Conservation (phyloP, 1,284 basidiomycete species). For the Cerioporus squamosus region DNA sequence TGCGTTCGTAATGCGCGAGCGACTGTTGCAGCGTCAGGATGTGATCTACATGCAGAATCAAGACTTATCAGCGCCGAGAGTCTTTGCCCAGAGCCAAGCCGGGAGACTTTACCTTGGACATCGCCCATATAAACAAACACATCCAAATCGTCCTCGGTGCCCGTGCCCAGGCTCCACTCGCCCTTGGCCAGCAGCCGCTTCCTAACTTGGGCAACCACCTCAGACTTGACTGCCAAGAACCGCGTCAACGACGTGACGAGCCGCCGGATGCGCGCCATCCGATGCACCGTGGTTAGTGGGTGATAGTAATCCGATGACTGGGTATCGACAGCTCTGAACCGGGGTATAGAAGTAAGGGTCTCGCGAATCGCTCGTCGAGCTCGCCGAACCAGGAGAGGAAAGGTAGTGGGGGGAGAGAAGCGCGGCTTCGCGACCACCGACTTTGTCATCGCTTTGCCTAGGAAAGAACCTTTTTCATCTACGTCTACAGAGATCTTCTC, state of each 20-base stretch:
- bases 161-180: constrained; percentile 44
- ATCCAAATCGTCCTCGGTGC: constrained; percentile 56
- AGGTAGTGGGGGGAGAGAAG: constrained; percentile 29
- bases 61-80: neutral
- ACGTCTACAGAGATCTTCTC: constrained; percentile 3
- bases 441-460: constrained; percentile 7
- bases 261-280: constrained; percentile 83
- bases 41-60: constrained; percentile 67
- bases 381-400: constrained; percentile 25
- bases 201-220: constrained; percentile 81
- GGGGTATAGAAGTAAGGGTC: constrained; percentile 11
- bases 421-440: constrained; percentile 16
- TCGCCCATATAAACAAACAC: constrained; percentile 91
- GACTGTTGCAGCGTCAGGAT: constrained; percentile 88
- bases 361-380: constrained; percentile 20
- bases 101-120: constrained; percentile 70
- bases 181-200: constrained; percentile 64
- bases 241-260: constrained; percentile 85
- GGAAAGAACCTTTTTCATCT: constrained; percentile 14
- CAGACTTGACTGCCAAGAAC: constrained; percentile 80
- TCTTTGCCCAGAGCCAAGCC: neutral
- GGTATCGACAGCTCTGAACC: constrained; percentile 24
- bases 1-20: constrained; percentile 87
- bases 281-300: constrained; percentile 52
- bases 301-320: constrained; percentile 27